Evolutionary conservation across 345 rosid genomes (phyloP).

Genomic region (Lepidium didymum): DNA sequence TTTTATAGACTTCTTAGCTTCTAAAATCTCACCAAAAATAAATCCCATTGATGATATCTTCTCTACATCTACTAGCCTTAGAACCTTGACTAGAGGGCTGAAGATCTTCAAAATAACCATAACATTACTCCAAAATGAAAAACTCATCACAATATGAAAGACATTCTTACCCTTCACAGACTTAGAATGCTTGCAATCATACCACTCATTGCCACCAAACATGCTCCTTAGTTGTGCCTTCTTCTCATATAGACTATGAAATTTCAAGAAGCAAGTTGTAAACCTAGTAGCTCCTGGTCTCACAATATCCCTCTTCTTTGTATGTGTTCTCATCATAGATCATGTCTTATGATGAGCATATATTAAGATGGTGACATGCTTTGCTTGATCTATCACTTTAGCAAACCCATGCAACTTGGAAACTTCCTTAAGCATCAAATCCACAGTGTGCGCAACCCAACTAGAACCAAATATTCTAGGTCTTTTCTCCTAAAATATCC

Average conservation of each 20-base stretch:
- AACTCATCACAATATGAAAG: not conserved
- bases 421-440: not conserved
- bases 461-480: not conserved
- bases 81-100: not conserved
- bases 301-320: no score
- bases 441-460: not conserved
- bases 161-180: not conserved
- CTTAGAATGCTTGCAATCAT: not conserved
- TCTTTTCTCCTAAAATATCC: not conserved
- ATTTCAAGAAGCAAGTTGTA: not conserved
- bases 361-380: not conserved
- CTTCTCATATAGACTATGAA: not conserved
- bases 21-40: not conserved
- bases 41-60: not conserved
- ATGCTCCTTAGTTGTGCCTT: not conserved
- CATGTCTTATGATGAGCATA: no score
- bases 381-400: not conserved
- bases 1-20: not conserved
- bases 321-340: no score
- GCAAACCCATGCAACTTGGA: not conserved
- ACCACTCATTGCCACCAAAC: not conserved
- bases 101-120: not conserved
- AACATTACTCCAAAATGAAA: not conserved
- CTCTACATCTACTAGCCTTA: not conserved
- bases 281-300: not conserved